Evolutionary conservation across 163 green algal species (phyloP).

Genomic region (Scenedesmus sp.): DNA sequence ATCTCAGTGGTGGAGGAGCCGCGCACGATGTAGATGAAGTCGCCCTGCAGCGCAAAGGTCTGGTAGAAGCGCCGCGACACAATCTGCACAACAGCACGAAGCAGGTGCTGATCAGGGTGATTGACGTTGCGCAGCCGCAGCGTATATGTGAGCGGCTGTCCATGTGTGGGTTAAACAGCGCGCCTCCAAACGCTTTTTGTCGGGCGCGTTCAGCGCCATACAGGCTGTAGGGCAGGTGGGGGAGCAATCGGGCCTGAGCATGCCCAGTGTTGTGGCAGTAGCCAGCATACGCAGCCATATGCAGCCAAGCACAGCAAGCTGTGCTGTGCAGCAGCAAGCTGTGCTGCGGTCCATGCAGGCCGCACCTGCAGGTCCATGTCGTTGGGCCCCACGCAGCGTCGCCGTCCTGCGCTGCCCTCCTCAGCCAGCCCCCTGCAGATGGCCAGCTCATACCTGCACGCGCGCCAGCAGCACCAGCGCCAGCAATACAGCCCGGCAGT

Average conservation of each 20-base stretch:
- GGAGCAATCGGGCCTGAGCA: no score
- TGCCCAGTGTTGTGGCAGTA: neutral
- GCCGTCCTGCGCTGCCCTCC: constrained; percentile 35
- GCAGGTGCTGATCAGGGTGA: neutral
- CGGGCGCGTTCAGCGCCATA: no score
- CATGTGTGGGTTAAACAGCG: no score
- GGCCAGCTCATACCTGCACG: constrained; percentile 23
- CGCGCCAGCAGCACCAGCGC: constrained; percentile 1
- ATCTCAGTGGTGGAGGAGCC: constrained; percentile 5
- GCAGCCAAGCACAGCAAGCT: no score
- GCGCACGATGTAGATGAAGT: constrained; percentile 39
- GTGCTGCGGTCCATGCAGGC: neutral
- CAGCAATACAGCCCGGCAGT: no score
- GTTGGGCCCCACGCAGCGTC: constrained; percentile 33
- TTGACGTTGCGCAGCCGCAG: neutral
- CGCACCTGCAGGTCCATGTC: constrained; percentile 48
- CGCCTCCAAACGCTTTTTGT: no score
- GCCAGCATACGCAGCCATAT: neutral
- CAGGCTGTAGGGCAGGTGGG: no score
- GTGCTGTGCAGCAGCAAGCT: neutral
- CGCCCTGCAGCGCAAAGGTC: neutral
- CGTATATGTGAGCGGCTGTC: no score
- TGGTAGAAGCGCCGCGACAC: constrained; percentile 44
- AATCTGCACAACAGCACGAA: constrained; percentile 22
- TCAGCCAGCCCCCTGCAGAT: constrained; percentile 32